phyloP scores from a whole-genome alignment of 73 alveolate genomes.

The Blepharisma japonicum region DNA sequence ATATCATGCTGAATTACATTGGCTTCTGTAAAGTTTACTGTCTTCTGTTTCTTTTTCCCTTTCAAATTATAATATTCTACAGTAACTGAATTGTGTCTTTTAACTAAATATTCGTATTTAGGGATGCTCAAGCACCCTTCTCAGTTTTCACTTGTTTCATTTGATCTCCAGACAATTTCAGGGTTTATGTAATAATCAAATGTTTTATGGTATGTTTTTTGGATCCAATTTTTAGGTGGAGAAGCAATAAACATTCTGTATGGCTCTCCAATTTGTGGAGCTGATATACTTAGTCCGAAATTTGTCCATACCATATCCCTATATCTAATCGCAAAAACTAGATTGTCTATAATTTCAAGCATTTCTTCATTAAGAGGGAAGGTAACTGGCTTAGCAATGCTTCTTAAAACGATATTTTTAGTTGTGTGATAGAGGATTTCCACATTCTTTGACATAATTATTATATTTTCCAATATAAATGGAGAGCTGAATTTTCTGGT shows the following conservation, averaged over 20 bases:
- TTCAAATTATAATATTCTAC: not conserved
- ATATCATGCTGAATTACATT: constrained; percentile 38
- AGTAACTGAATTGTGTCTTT: not conserved
- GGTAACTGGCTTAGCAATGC: too few relatives aligned
- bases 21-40: not conserved
- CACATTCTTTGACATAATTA: too few relatives aligned
- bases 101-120: constrained; percentile 24
- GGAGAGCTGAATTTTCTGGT: too few relatives aligned
- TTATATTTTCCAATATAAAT: too few relatives aligned
- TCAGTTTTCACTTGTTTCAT: constrained; percentile 3
- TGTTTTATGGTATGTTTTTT: not conserved
- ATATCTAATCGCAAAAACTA: not conserved
- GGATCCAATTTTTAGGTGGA: not conserved
- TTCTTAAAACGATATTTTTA: too few relatives aligned
- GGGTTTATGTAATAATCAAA: constrained; percentile 40
- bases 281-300: not conserved
- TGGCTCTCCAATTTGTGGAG: constrained; percentile 19
- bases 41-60: not conserved
- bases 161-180: constrained; percentile 27
- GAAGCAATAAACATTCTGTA: not conserved
- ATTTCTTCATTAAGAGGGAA: not conserved
- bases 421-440: too few relatives aligned
- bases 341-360: not conserved
- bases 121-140: constrained; percentile 40
- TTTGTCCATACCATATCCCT: constrained; percentile 9